Evolutionary conservation across 2,329 filamentous ascomycete species (phyloP), one percentile per base, ranked within the genome.

Genomic region (Alternaria tenuissima): DNA sequence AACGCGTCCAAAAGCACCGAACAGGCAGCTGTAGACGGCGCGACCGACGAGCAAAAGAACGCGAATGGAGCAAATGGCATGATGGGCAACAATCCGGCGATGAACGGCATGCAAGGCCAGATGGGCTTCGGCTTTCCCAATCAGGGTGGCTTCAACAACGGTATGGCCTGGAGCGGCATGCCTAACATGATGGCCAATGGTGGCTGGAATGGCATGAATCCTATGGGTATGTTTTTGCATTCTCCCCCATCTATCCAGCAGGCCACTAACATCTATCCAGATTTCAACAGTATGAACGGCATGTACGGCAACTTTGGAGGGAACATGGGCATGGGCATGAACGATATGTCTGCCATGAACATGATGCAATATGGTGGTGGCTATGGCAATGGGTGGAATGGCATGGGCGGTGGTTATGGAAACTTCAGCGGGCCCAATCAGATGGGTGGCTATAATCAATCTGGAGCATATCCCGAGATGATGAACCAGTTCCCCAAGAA

Each of bases 271-370:
- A 16, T 6, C 8, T 18, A 9, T 6, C 2, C 18, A 75, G 72
- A 73, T 34, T 75, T 68, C 62, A 73, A 79, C 74, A 71, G 88
- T 75, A 94, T 95, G 90, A 73, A 73, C 55, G 83, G 90, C 68
- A 95, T 96, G 92, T 91, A 88, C 83, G 88, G 88, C 83, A 88
- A 89, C 83, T 92, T 90, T 79, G 87, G 87, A 81, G 82, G 83
- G 76, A 87, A 88, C 65, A 77, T 77, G 85, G 88, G 88, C 84
- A 91, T 91, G 88, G 69, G 91, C 80, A 91, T 92, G 89, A 90
- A 87, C 85, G 86, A 88, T 84, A 90, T 91, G 88, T 90, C 87
- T 64, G 76, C 74, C 72, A 80, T 80, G 78, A 78, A 78, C 59
- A 78, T 94, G 91, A 78, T 94, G 91, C 88, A 76, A 89, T 88